Percentiles rank a stretch among this genome's conserved stretches.
phyloP scores from a whole-genome alignment of 768 basidiomycete species.

The Calocybe cyanea region DNA sequence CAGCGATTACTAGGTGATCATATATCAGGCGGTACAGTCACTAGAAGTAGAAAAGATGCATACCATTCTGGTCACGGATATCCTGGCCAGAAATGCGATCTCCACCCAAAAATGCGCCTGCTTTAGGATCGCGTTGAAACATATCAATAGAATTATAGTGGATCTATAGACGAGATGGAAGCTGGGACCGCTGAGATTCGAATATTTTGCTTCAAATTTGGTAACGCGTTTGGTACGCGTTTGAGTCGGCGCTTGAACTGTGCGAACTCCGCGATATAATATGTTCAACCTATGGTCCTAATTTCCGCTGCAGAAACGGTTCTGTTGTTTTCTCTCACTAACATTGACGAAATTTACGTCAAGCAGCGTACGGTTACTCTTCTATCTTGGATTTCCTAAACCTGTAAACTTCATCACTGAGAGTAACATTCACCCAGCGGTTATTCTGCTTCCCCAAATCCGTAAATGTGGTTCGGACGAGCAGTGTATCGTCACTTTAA shows the following conservation, averaged over 20 bases:
- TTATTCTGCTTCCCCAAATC: too few species aligned
- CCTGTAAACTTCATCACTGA: too few species aligned
- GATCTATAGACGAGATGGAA: conserved; percentile 6
- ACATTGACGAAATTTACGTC: too few species aligned
- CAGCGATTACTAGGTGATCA: conserved; percentile 73
- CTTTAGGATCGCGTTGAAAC: conserved; percentile 90
- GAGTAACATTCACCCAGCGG: too few species aligned
- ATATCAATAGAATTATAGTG: conserved; percentile 33
- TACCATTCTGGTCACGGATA: conserved; percentile 95
- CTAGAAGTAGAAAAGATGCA: conserved; percentile 16
- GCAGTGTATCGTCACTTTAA: too few species aligned
- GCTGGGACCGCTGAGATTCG: conserved; percentile 2
- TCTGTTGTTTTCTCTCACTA: too few species aligned
- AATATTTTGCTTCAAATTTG: conserved; percentile 6
- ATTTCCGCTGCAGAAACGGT: too few species aligned
- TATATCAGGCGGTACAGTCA: conserved; percentile 4
- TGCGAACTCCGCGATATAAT: too few species aligned
- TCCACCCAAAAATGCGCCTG: conserved; percentile 91
- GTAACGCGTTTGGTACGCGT: conserved; percentile 23
- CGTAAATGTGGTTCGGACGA: too few species aligned
- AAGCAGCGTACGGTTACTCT: too few species aligned
- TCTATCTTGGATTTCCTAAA: too few species aligned
- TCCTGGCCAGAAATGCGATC: conserved; percentile 94
- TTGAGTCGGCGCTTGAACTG: conserved; percentile 21
- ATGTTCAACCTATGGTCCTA: too few species aligned